These are phyloP conservation scores for Lobulomyces angularis DNA, from an alignment of 192 early-diverging fungal species.

Conservation along the genomic window DNA sequence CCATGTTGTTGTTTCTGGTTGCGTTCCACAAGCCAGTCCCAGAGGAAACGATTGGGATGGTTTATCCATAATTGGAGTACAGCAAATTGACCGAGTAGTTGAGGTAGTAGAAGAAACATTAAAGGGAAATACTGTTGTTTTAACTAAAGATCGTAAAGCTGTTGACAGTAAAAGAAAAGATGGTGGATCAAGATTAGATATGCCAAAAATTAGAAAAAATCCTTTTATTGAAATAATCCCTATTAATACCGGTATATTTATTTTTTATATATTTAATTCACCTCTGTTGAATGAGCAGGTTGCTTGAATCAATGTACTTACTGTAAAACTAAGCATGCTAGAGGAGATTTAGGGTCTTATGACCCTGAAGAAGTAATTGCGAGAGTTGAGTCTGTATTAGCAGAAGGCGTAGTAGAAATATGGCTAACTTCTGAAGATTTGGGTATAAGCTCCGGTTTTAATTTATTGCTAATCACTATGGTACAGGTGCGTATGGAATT, in stretches of 20 bases:
- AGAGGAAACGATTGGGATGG: slow-evolving; percentile 27
- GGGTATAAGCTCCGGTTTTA: too few relatives aligned
- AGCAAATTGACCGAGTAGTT: slow-evolving; percentile 49
- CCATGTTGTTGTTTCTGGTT: slow-evolving; percentile 43
- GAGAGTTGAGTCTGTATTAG: slow-evolving; percentile 30
- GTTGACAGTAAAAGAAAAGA: slow-evolving; percentile 24
- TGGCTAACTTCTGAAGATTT: slow-evolving; percentile 47
- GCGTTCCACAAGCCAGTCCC: slow-evolving; percentile 36
- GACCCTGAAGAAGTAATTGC: slow-evolving; percentile 28
- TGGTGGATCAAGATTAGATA: slow-evolving; percentile 36
- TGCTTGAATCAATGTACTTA: slow-evolving; percentile 53
- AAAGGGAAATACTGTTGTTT: slow-evolving; percentile 32
- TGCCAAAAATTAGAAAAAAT: slow-evolving; percentile 43
- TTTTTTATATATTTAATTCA: slow-evolving; percentile 2
- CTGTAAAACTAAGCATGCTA: slow-evolving; percentile 40
- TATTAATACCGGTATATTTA: slow-evolving; percentile 34
- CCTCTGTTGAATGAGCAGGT: slow-evolving; percentile 5
- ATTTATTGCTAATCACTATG: too few relatives aligned
- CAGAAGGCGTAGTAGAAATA: slow-evolving; percentile 43
- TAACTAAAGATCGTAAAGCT: slow-evolving; percentile 23
- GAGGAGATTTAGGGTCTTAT: slow-evolving; percentile 38
- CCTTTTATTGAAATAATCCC: slow-evolving; percentile 46
- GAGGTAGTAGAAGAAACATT: slow-evolving; percentile 47
- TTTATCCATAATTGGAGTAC: slow-evolving; percentile 36
- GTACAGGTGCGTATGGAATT: slow-evolving; percentile 38